Base-by-base conservation (phyloP, 1,284 basidiomycete genomes). In the Ceratobasidium sp. region DNA sequence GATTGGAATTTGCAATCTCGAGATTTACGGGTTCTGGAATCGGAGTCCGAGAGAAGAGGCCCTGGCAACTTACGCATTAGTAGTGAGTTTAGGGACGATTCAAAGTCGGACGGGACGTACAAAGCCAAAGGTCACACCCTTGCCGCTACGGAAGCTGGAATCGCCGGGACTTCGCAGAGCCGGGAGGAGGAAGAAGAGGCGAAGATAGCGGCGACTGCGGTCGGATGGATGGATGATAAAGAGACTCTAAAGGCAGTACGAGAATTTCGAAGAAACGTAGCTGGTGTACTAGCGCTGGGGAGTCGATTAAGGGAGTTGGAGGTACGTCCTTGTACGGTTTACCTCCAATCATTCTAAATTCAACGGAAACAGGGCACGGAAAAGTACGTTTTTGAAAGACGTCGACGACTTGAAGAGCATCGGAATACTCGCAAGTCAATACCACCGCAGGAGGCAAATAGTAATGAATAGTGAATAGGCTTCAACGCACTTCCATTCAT, bases 1-100 rank as follows among this genome's bases (percentile, higher is more conserved):
- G 75, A 76, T 52, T 71, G 72, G 29, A 73, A 76, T 60, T 68
- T 76, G 11, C 75, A 76, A 59, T 39, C 70, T 14, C 58, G 74
- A 7, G 73, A 73, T 50, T 60, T 76, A 6, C 9, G 23, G 14
- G 21, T 69, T 3, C 46, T 73, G n/a, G 57, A 69, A 29, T 49
- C 56, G 16, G 69, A 41, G 27, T 39, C 36, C n/a, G 19, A 25
- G 49, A 58, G 16, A 50, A 64, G 59, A 42, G 49, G 2, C 29
- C 21, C 47, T 21, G 25, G 30, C n/a, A 39, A n/a, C 7, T 9
- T 13, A 19, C 5, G 11, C 5, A 11, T 36, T 36, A 11, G 33
- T 5, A 11, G 5, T 11, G 33, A 36, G 33, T 36, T 11, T 4
- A 36, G 11, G 5, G 33, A 11, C 11, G 33, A 27, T 54, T 4